These are phyloP conservation scores for Pachysandra terminalis DNA, from an alignment of 164 flowering plant species.

Conservation along the genomic window DNA sequence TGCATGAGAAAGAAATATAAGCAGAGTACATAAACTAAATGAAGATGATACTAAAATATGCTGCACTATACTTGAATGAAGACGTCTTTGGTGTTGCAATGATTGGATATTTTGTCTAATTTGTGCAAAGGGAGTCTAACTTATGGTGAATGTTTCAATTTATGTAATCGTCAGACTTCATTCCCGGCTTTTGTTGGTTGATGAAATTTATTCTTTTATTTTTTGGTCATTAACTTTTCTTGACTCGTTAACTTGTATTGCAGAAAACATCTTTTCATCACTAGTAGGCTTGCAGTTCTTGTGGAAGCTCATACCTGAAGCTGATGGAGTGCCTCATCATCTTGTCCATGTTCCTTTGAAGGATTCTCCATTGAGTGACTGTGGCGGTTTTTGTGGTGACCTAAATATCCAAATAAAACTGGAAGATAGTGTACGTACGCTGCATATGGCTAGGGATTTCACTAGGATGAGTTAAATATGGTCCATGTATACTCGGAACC, in stretches of 20 bases:
- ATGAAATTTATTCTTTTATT: not conserved
- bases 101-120: not conserved
- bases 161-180: not conserved
- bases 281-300: conserved; percentile 79
- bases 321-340: conserved; percentile 51
- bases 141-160: not conserved
- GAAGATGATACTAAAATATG: not conserved
- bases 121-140: not conserved
- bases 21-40: no score
- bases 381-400: conserved; percentile 89
- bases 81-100: not conserved
- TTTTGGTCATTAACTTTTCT: not conserved
- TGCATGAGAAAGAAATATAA: no score
- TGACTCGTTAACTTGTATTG: conserved; percentile 16
- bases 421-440: conserved; percentile 71
- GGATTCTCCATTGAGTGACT: conserved; percentile 90
- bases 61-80: not conserved
- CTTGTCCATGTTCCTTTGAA: conserved; percentile 87
- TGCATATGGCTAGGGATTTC: not conserved
- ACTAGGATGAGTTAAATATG: no score
- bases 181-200: not conserved
- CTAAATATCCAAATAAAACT: conserved; percentile 66
- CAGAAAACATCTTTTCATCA: conserved; percentile 93
- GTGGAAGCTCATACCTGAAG: conserved; percentile 79
- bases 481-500: no score